Evolutionary conservation across 106 monocot species (phyloP), one percentile per base, ranked within the genome.

Genomic region (Acorus gramineus): DNA sequence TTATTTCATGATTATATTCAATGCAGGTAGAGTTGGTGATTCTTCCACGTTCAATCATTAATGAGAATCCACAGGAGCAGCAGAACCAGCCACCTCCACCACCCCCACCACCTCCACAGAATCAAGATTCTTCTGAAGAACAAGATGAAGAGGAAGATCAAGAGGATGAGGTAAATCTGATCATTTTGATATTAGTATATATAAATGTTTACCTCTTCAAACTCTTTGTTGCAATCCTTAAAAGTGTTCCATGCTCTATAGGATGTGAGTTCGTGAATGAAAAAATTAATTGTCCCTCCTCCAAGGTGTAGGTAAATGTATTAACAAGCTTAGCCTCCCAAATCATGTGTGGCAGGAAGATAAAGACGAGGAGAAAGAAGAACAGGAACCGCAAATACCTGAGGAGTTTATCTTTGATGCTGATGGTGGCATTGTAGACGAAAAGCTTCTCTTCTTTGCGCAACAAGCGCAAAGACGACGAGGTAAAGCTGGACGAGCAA

Each of bases 331-430:
- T 28, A 28, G 28, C 28, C 28, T 28, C 28, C 28, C 28, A 28
- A 28, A 28, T 28, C 28, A 28, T 28, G 1, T 28, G 28, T 28
- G 28, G 28, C 69, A 98, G 78, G 86, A 90, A 14, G 80, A 92
- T 28, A 68, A 90, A 56, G 77, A 84, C 8, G 44, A 90, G 66
- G 90, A 95, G 60, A 83, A 89, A 67, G 84, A 98, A 58, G 73
- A 93, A 52, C 85, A 98, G 63, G 91, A 98, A 62, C 80, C 66
- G 42, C 87, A 98, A 75, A 69, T 91, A 78, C 96, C 96, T 14
- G 88, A 91, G 49, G 96, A 98, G 63, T 98, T 98, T 57, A 98
- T 98, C 62, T 88, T 98, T 83, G 98, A 92, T 76, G 98, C 98
- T 70, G 88, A 92, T 73, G 92, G 96, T 64, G 96, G 96, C 44